A percentile compares a stretch with the other conserved stretches of the same genome.
Conservation (phyloP, 441 rosid species). For the Gossypium trilobum region DNA sequence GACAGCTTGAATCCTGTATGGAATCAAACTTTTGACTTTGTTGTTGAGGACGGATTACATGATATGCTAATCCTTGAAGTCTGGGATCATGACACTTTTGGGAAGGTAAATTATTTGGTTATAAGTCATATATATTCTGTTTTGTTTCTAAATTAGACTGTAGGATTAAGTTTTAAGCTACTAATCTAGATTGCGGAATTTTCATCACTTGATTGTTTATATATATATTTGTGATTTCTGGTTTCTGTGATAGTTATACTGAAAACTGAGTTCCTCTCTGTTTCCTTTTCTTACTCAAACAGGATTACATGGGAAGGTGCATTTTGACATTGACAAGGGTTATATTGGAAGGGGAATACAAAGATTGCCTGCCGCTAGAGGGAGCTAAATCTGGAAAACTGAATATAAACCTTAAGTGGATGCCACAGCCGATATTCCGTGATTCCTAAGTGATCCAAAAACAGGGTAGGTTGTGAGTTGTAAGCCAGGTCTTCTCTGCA, state of each 20-base stretch:
- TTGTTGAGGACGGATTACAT: constrained; percentile 91
- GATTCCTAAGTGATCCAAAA: constrained; percentile 34
- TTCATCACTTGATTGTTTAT: too few species aligned
- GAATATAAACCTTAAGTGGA: constrained; percentile 71
- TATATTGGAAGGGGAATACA: constrained; percentile 72
- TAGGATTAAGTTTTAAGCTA: neutral
- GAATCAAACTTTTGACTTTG: constrained; percentile 95
- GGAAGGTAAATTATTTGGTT: constrained; percentile 51
- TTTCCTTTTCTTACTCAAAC: constrained; percentile 6
- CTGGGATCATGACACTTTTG: constrained; percentile 93
- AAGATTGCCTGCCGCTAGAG: constrained; percentile 47
- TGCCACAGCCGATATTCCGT: constrained; percentile 74
- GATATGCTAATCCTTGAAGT: constrained; percentile 86
- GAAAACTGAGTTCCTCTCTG: too few species aligned
- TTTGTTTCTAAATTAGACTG: neutral
- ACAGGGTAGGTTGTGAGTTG: constrained; percentile 4
- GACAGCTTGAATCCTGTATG: constrained; percentile 84
- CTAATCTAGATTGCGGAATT: neutral
- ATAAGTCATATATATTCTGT: neutral
- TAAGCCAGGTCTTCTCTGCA: constrained; percentile 52
- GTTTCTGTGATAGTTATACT: too few species aligned
- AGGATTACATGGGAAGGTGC: constrained; percentile 91
- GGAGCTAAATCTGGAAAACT: constrained; percentile 61
- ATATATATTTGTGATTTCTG: too few species aligned
- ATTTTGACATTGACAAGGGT: constrained; percentile 64